These are phyloP conservation scores for Cinnamomum chago DNA, from an alignment of 164 flowering plant genomes.

Conservation along the genomic window DNA sequence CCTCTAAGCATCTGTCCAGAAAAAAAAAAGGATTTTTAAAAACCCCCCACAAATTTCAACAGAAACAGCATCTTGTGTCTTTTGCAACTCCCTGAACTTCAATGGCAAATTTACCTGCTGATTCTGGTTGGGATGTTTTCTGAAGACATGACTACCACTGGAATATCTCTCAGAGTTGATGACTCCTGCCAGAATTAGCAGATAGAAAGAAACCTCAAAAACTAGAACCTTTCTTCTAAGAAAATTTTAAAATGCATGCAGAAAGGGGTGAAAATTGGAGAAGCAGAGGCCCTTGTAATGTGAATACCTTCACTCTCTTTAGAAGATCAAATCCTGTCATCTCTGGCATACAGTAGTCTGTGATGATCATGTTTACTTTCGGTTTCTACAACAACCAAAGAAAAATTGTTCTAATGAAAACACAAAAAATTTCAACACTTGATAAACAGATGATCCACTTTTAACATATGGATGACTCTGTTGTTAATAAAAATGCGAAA, in stretches of 20 bases:
- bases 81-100: not conserved
- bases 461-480: no score
- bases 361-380: slow-evolving; percentile 43
- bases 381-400: slow-evolving; percentile 18
- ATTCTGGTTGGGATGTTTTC: slow-evolving; percentile 69
- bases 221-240: not conserved
- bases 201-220: not conserved
- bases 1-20: slow-evolving; percentile 55
- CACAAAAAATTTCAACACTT: no score
- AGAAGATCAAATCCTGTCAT: slow-evolving; percentile 52
- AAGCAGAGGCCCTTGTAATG: not conserved
- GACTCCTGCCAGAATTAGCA: slow-evolving; percentile 42
- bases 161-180: slow-evolving; percentile 49
- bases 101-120: slow-evolving; percentile 35
- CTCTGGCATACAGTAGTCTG: slow-evolving; percentile 52
- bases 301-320: slow-evolving; percentile 39
- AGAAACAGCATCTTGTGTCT: not conserved
- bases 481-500: not conserved
- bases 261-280: not conserved
- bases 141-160: slow-evolving; percentile 75
- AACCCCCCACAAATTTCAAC: not conserved
- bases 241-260: not conserved
- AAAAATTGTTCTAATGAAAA: no score
- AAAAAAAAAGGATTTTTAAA: not conserved
- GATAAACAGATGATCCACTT: no score